Base-by-base conservation (phyloP, 2,329 filamentous ascomycete species). In the Epichloe festucae region DNA sequence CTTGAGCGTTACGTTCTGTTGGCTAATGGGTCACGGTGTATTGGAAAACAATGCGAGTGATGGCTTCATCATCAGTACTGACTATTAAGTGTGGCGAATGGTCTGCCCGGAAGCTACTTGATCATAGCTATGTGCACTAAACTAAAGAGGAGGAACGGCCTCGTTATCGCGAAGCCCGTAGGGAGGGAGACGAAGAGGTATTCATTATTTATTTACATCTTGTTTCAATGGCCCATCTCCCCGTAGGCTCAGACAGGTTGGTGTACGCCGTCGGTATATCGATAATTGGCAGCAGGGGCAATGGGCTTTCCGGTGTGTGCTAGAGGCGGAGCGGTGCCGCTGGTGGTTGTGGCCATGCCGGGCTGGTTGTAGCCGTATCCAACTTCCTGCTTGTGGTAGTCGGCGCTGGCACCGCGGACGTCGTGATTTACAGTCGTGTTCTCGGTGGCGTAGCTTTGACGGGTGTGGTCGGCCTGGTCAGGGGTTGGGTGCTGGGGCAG, bases 371-470 rank as follows among this genome's bases (percentile, higher is more conserved):
- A 27, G 23, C 57, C 61, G 49, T 65, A 63, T 1, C 60, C 62
- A 10, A 62, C 55, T 46, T 66, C 57, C 52, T 61, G 59, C 45
- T 64, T 61, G 23, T 55, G 51, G 45, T 62, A 58, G 34, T 58
- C 58, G 15, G 59, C 57, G 41, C 60, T 59, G 51, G 60, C 58
- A 56, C 59, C 62, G 57, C 17, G 60, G 54, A 15, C 52, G 44
- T 61, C 63, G 35, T 58, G 54, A 52, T 59, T 62, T 40, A 68
- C 61, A 39, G 63, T 64, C 27, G 63, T 71, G 50, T 57, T 61
- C 53, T 64, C 73, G 12, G 65, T 71, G 55, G 57, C 65, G 55
- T 71, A 65, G 63, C 72, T 75, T 58, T 67, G 68, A 39, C 71
- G 68, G 50, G 58, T 58, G 59, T 62, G 63, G 52, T 62, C 53